Percentiles rank a stretch among this genome's conserved stretches.
These are phyloP conservation scores for Chondrostereum purpureum DNA, from an alignment of 1,284 basidiomycete species.

Conservation along the genomic window DNA sequence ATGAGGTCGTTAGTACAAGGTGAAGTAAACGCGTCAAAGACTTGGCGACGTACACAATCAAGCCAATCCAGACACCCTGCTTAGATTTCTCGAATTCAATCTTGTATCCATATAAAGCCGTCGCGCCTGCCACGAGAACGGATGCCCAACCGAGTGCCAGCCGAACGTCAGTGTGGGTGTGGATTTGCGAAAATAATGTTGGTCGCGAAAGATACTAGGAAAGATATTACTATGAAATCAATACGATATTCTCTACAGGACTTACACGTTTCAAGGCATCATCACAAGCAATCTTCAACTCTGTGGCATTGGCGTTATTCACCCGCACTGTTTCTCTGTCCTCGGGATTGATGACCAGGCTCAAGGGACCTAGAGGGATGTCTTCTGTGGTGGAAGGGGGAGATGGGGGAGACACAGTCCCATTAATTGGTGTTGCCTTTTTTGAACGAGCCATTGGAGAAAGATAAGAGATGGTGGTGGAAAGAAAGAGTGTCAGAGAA, in stretches of 20 bases:
- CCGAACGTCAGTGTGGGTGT: slow-evolving; percentile 81
- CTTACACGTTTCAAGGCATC: slow-evolving; percentile 85
- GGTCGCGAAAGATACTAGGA: slow-evolving; percentile 71
- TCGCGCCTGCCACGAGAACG: slow-evolving; percentile 72
- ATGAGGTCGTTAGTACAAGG: background rate
- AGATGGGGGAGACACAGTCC: slow-evolving; percentile 7
- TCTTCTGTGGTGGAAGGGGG: slow-evolving; percentile 29
- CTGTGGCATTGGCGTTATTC: slow-evolving; percentile 75
- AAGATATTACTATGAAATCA: slow-evolving; percentile 5
- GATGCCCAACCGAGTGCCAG: slow-evolving; percentile 80
- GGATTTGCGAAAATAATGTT: slow-evolving; percentile 78
- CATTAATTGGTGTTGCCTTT: no score
- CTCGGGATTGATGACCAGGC: slow-evolving; percentile 34
- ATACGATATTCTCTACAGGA: slow-evolving; percentile 15
- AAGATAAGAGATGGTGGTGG: slow-evolving; percentile 8
- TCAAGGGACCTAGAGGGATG: slow-evolving; percentile 47
- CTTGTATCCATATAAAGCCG: slow-evolving; percentile 80
- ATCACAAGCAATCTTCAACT: slow-evolving; percentile 87
- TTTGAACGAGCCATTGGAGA: slow-evolving; percentile 17
- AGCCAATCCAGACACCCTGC: slow-evolving; percentile 69
- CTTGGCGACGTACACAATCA: slow-evolving; percentile 64
- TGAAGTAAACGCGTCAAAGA: background rate
- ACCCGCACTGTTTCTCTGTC: slow-evolving; percentile 70
- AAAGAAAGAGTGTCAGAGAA: slow-evolving; percentile 7
- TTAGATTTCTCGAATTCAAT: slow-evolving; percentile 84